Evolutionary conservation across 2,329 filamentous ascomycete genomes (phyloP), one percentile per base, ranked within the genome.

Genomic region (Arthrinium phaeospermum): DNA sequence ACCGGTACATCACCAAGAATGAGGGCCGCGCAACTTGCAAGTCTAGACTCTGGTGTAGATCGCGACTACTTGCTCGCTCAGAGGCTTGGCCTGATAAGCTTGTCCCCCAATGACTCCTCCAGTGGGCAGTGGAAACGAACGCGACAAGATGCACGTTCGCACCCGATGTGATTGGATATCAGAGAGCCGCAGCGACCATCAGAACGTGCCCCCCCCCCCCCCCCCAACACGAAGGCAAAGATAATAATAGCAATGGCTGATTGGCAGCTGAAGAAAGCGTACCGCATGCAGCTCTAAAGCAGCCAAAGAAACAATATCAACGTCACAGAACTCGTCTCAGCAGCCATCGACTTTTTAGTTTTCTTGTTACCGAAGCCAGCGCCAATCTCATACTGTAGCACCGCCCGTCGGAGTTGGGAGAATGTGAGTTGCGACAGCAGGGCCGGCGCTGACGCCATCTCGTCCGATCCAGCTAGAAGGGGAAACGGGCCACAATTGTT

Each of bases 51-150:
- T 6, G 19, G 30, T n/a, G 57, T 41, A 64, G 53, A 64, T 41
- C 34, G 57, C 57, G 34, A 64, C 34, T 41, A 64, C 57, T 64
- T 64, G 57, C 57, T 37, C 30, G 10, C 19, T 41, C 57, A 12
- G 22, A 64, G 34, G 30, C 57, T 64, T 64, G 57, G 57, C 57
- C 57, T 64, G 57, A 64, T 64, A 64, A 64, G 57, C 57, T 64
- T 64, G 57, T 41, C n/a, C 34, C 34, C 4, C 5, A 64, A 19
- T 4, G 57, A 14, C 57, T 64, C 30, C 22, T 6, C n/a, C 6
- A 22, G 34, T 41, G 57, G 19, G 57, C 57, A 41, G 19, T 22
- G 19, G 34, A 10, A 61, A 24, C 16, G 34, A 10, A 41, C 13
- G 22, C 34, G 24, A 22, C 22, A 41, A 7, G 49, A 24, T 51